Percentiles rank a stretch among this genome's conserved stretches.
Conservation (phyloP, 1,284 basidiomycete species). For the Phylloboletellus chloephorus region DNA sequence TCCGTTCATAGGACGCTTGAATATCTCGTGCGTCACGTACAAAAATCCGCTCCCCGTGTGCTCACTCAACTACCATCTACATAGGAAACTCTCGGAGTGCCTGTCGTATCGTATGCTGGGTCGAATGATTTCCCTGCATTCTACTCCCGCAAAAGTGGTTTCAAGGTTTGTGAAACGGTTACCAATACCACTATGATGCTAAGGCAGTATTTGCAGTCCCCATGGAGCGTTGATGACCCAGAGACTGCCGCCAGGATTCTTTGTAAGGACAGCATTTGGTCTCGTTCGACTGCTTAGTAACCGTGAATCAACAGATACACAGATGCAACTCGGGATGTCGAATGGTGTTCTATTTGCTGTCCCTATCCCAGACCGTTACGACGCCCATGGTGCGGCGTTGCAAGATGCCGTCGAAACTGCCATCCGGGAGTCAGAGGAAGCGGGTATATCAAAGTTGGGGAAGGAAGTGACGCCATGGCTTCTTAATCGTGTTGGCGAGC, state of each 20-base stretch:
- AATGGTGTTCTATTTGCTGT: slow-evolving; percentile 82
- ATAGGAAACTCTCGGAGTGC: slow-evolving; percentile 94
- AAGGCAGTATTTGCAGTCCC: slow-evolving; percentile 43
- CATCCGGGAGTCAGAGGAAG: slow-evolving; percentile 75
- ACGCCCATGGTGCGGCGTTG: slow-evolving; percentile 62
- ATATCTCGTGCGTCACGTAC: slow-evolving; percentile 61
- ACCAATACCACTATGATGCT: not conserved
- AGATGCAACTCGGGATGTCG: slow-evolving; percentile 57
- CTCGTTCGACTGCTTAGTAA: slow-evolving; percentile 8
- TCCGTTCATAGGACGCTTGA: slow-evolving; percentile 70
- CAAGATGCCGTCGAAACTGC: slow-evolving; percentile 85
- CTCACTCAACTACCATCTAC: not conserved
- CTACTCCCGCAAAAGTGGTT: slow-evolving; percentile 82
- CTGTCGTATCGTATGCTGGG: slow-evolving; percentile 77
- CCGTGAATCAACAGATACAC: slow-evolving; percentile 42
- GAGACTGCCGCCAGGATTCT: slow-evolving; percentile 64
- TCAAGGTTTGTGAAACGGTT: slow-evolving; percentile 42
- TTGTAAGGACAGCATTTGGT: slow-evolving; percentile 40
- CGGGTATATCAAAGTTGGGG: slow-evolving; percentile 76
- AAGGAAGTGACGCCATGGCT: slow-evolving; percentile 98
- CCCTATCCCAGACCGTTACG: slow-evolving; percentile 81
- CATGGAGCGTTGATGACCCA: slow-evolving; percentile 64
- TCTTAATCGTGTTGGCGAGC: slow-evolving; percentile 75
- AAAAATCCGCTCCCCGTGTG: not conserved
- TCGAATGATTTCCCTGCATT: slow-evolving; percentile 91